Conservation (phyloP, 2,329 filamentous ascomycete genomes). For the Fusarium sp. region DNA sequence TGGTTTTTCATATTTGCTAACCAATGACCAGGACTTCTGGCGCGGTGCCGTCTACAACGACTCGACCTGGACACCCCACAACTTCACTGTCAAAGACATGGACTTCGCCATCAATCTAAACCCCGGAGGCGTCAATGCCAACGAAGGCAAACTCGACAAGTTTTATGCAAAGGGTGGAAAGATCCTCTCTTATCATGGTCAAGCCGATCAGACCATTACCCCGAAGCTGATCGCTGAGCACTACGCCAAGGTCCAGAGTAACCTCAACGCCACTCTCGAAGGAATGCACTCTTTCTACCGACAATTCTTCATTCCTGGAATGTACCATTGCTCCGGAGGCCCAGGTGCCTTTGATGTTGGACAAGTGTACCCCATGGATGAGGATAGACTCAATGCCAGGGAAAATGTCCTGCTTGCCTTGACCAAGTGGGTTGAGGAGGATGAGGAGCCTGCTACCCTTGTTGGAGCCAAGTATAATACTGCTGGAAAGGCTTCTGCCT, state of each 20-base stretch:
- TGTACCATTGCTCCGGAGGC: conserved; percentile 10
- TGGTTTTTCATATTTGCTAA: neutral
- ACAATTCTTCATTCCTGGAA: conserved; percentile 7
- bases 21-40: neutral
- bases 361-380: conserved; percentile 5
- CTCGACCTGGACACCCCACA: conserved; percentile 3
- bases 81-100: conserved; percentile 11
- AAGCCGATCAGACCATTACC: conserved; percentile 13
- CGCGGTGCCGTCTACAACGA: conserved; percentile 12
- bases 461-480: conserved; percentile 1
- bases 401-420: conserved; percentile 5
- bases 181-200: conserved; percentile 6
- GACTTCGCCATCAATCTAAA: conserved; percentile 6
- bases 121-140: conserved; percentile 8
- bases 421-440: conserved; percentile 7
- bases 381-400: neutral
- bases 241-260: conserved; percentile 3
- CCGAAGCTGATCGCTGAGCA: conserved; percentile 7
- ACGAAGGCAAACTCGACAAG: neutral
- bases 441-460: neutral
- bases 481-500: neutral
- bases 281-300: conserved; percentile 10
- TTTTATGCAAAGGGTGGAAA: conserved; percentile 13
- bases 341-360: conserved; percentile 6
- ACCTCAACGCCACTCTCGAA: neutral